phyloP scores from a whole-genome alignment of 1,284 basidiomycete genomes.

The Cystobasidium slooffiae region DNA sequence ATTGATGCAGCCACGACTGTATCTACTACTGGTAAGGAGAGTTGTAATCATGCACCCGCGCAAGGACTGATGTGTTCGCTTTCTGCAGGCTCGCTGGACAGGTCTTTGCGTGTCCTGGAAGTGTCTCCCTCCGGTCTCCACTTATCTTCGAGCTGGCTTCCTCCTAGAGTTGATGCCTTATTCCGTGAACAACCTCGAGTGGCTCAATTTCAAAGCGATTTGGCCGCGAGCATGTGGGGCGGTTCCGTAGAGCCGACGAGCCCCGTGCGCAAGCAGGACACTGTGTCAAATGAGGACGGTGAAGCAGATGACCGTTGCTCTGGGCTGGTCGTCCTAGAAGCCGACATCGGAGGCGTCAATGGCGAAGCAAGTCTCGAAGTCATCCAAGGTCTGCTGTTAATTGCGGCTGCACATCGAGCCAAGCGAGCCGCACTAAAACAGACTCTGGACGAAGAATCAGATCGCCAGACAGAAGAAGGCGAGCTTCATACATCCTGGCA shows the following conservation, averaged over 20 bases:
- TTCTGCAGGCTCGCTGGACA: constrained; percentile 44
- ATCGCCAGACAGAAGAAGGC: neutral
- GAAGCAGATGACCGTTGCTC: constrained; percentile 44
- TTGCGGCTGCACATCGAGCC: neutral
- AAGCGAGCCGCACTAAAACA: neutral
- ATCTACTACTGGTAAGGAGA: neutral
- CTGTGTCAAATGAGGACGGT: neutral
- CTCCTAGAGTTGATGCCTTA: constrained; percentile 26
- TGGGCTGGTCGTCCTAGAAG: constrained; percentile 45
- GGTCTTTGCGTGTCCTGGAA: constrained; percentile 18
- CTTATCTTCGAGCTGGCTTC: constrained; percentile 50
- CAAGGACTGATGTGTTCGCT: constrained; percentile 41
- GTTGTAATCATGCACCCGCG: neutral
- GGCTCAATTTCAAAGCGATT: neutral
- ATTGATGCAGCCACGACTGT: constrained; percentile 8
- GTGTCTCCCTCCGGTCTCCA: constrained; percentile 46
- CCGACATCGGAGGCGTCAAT: constrained; percentile 46
- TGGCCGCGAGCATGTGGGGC: neutral
- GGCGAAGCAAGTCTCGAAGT: constrained; percentile 49
- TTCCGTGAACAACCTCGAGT: neutral
- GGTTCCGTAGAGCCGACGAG: neutral
- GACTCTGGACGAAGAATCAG: neutral
- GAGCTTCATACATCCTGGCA: neutral
- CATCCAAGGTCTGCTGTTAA: constrained; percentile 43
- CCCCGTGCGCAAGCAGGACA: neutral